Base-by-base conservation (phyloP, 2,329 filamentous ascomycete species). In the Cryoendolithus antarcticus region DNA sequence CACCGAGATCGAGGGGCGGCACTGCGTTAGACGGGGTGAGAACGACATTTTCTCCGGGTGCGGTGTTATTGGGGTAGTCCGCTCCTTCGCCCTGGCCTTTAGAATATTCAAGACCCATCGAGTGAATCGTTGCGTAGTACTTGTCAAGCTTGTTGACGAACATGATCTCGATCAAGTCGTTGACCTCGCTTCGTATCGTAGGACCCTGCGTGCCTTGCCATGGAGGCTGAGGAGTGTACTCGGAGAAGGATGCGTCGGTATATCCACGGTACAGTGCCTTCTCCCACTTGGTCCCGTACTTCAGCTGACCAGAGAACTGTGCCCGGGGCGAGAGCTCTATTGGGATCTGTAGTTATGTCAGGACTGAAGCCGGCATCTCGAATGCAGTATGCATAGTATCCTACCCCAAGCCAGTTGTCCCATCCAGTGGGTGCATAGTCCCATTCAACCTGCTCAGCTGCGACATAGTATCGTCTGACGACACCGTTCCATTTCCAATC, bases 221-320 rank as follows among this genome's bases (percentile, higher is more conserved):
- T 12, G 45, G 38, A 6, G 52, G 52, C 36, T 58, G 50, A 27
- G 46, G 40, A 10, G 42, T 44, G 13, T 39, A 32, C 3, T 41
- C 35, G 3, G 34, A 46, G 41, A 57, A 56, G 10, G 40, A 44
- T 6, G 39, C 33, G 29, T 54, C 54, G 6, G 55, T 58, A 40
- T 58, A 57, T 5, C 54, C 55, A 10, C 49, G 47, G 39, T 57
- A 55, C 6, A 55, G 39, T 4, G 53, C 55, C 35, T 58, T 58
- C 7, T 48, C 40, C 42, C 43, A 58, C 9, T 42, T 56, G 3
- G 49, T 50, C 9, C 47, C 48, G 21, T 39, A 44, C 34, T 39
- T 24, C 34, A 43, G 32, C 31, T 38, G 13, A 37, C 44, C 32
- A 35, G 51, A 35, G 30, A 29, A 11, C 9, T 44, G 30, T 13